A percentile compares a stretch with the other conserved stretches of the same genome.
Evolutionary conservation across 495 filamentous ascomycete genomes (phyloP).

Genomic region (Glutinoglossum americanum): DNA sequence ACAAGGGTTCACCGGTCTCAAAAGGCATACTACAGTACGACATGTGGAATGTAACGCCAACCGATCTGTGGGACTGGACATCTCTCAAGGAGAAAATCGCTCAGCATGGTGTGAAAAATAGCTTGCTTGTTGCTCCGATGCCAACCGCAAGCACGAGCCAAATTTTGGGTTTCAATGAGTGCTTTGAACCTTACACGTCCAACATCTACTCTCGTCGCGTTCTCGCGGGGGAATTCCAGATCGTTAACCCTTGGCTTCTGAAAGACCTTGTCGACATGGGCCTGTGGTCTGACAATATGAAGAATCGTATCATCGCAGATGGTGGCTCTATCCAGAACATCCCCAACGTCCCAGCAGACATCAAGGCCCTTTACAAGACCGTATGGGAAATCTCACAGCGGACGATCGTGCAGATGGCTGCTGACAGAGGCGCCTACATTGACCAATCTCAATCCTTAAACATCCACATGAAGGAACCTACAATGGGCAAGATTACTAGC

Average conservation of each 20-base stretch:
- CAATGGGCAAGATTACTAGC: conserved; percentile 97
- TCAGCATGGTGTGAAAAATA: conserved; percentile 83
- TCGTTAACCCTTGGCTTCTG: conserved; percentile 96
- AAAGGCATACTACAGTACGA: conserved; percentile 95
- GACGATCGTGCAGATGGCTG: conserved; percentile 88
- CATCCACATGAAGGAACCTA: conserved; percentile 97
- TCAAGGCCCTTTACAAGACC: conserved; percentile 97
- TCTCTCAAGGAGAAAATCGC: conserved; percentile 75
- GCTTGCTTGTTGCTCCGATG: conserved; percentile 88
- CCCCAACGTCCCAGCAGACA: conserved; percentile 81
- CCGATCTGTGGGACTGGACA: conserved; percentile 91
- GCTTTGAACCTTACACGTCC: conserved; percentile 97
- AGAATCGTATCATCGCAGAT: conserved; percentile 97
- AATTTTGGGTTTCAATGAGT: conserved; percentile 96
- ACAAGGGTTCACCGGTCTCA: conserved; percentile 82
- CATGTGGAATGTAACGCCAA: conserved; percentile 91
- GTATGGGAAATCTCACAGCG: conserved; percentile 99
- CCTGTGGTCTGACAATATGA: conserved; percentile 98
- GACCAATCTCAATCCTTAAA: conserved; percentile 98
- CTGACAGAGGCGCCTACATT: conserved; percentile 93
- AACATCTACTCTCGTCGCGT: conserved; percentile 99
- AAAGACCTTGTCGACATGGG: conserved; percentile 97
- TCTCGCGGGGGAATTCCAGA: conserved; percentile 94
- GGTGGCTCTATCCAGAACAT: conserved; percentile 93
- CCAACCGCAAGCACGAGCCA: conserved; percentile 90